Base-by-base conservation (phyloP, 257 asterid species). In the Ligustrum vulgare region DNA sequence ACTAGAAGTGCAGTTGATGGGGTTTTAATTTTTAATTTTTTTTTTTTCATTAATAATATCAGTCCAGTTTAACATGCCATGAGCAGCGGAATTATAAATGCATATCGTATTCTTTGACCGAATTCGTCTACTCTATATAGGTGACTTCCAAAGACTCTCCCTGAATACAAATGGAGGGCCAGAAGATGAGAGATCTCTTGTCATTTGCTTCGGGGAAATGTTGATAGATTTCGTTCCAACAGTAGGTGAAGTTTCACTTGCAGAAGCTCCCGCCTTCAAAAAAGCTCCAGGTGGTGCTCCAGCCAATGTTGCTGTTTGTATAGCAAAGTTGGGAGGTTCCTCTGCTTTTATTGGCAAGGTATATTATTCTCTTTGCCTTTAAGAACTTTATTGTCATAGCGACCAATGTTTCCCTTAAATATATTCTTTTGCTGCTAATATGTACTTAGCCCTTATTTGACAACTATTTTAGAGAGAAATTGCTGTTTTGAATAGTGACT, bases 341-440 rank as follows among this genome's bases (percentile, higher is more conserved):
- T 76, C 98, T n/a, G 96, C 98, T 84, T 87, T 94, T 79, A 81
- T 94, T 45, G 98, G 98, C 36, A 94, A 94, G 97, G 97, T 92
- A 66, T 64, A 70, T 62, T 67, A 43, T 23, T 72, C 9, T 73
- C 36, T 67, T 54, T 69, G 18, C n/a, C 54, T 51, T 45, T 45
- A n/a, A 51, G 25, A 51, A 51, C 62, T 16, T 18, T 51, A n/a
- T 5, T 18, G 62, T 51, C 62, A 51, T 51, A n/a, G n/a, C 62
- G 11, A 51, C 22, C 25, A 51, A 18, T 18, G 0, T 16, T 51
- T 7, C 2, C 62, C 25, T 23, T 12, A 2, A 45, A 45, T 13
- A 45, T 35, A 16, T 31, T 60, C 37, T 35, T 41, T 35, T 34
- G 25, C 20, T 13, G 32, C 45, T 47, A 18, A 32, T 71, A 28